Evolutionary conservation across 1,284 basidiomycete species (phyloP).

Genomic region (Sphagnurus paluster): DNA sequence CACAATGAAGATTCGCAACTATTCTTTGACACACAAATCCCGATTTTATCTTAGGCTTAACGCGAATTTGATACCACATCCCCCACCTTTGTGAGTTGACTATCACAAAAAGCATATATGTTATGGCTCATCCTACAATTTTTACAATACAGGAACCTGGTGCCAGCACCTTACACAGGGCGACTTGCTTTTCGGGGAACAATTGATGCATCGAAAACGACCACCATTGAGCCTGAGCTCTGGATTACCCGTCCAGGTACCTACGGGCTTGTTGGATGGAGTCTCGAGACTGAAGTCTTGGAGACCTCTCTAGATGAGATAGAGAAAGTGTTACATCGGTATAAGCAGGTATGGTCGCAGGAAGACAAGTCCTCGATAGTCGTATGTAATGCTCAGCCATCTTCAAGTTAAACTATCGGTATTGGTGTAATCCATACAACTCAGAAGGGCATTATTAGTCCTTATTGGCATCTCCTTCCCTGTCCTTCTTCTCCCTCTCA

Average conservation of each 20-base stretch:
- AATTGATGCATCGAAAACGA: slow-evolving; percentile 49
- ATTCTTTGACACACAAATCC: slow-evolving; percentile 58
- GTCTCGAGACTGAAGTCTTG: slow-evolving; percentile 61
- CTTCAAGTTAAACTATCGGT: slow-evolving; percentile 21
- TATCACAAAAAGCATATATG: background rate
- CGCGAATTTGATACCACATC: slow-evolving; percentile 24
- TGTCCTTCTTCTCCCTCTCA: slow-evolving; percentile 43
- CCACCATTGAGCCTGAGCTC: slow-evolving; percentile 47
- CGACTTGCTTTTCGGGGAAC: slow-evolving; percentile 58
- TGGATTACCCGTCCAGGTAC: slow-evolving; percentile 65
- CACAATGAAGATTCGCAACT: slow-evolving; percentile 65
- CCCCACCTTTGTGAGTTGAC: slow-evolving; percentile 37
- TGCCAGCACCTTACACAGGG: slow-evolving; percentile 58
- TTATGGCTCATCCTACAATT: slow-evolving; percentile 7
- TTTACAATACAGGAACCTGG: slow-evolving; percentile 33
- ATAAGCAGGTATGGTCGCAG: slow-evolving; percentile 47
- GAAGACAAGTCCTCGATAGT: slow-evolving; percentile 44
- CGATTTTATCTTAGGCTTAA: slow-evolving; percentile 54
- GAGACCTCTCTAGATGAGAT: slow-evolving; percentile 31
- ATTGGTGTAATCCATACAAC: slow-evolving; percentile 12
- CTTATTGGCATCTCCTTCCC: background rate
- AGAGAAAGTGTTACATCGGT: slow-evolving; percentile 43
- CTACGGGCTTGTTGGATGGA: slow-evolving; percentile 65
- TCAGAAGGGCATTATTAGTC: slow-evolving; percentile 2
- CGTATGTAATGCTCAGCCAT: slow-evolving; percentile 34